These are phyloP conservation scores for Mycena floridula DNA, from an alignment of 768 basidiomycete genomes.

Conservation along the genomic window DNA sequence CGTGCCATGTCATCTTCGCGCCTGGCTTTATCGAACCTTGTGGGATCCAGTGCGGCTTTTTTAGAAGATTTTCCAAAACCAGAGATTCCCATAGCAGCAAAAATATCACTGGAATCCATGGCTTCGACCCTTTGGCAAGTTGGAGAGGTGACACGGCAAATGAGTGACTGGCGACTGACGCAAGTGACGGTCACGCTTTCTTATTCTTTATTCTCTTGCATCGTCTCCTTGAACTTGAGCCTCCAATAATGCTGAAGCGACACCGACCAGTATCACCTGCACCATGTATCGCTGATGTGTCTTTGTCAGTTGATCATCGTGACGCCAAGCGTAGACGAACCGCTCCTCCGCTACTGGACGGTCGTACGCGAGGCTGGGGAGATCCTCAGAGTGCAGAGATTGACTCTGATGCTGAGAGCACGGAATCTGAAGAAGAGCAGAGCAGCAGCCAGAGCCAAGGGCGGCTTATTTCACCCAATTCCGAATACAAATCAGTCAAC, in stretches of 20 bases:
- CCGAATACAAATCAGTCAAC: constrained; percentile 59
- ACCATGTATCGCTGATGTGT: constrained; percentile 21
- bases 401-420: constrained; percentile 20
- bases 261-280: constrained; percentile 40
- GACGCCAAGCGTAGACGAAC: constrained; percentile 49
- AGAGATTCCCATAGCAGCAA: constrained; percentile 78
- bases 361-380: constrained; percentile 42
- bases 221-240: neutral
- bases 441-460: too few species aligned
- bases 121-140: neutral
- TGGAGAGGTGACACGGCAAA: constrained; percentile 21
- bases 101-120: constrained; percentile 60
- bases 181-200: neutral
- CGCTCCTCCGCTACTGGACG: constrained; percentile 47
- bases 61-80: constrained; percentile 75
- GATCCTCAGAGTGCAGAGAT: constrained; percentile 9
- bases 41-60: constrained; percentile 65
- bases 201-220: neutral
- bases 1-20: constrained; percentile 34
- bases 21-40: constrained; percentile 74
- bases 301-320: constrained; percentile 20
- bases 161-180: constrained; percentile 1
- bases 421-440: constrained; percentile 29
- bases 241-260: constrained; percentile 36
- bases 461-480: constrained; percentile 10